Conservation (phyloP, 768 basidiomycete genomes). For the Boletus rubroflammeus region DNA sequence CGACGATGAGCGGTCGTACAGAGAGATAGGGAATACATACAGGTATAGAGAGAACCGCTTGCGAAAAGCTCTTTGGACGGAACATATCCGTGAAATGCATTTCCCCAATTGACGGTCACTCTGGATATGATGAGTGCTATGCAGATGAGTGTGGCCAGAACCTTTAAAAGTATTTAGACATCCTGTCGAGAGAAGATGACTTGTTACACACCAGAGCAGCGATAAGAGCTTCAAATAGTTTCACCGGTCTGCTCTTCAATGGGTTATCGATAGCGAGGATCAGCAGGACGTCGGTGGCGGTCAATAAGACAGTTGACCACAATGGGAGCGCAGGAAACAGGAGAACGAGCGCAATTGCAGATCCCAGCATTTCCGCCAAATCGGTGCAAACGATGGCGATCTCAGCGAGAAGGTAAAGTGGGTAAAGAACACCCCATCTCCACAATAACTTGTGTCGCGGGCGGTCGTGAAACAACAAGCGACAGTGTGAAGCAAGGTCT, state of each 20-base stretch:
- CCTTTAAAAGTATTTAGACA: conserved; percentile 34
- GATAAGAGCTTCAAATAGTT: conserved; percentile 65
- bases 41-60: conserved; percentile 59
- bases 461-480: conserved; percentile 61
- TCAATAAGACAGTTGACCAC: conserved; percentile 69
- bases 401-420: conserved; percentile 62
- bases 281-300: conserved; percentile 63
- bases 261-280: conserved; percentile 73
- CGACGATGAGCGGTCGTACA: conserved; percentile 11
- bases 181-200: neutral
- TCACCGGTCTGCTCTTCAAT: conserved; percentile 59
- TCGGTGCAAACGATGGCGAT: conserved; percentile 75
- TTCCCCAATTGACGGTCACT: conserved; percentile 65
- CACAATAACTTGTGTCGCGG: conserved; percentile 54
- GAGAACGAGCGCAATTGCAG: conserved; percentile 76
- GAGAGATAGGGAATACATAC: conserved; percentile 37
- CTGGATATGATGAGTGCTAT: conserved; percentile 75
- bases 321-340: conserved; percentile 66
- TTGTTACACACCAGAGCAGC: conserved; percentile 48
- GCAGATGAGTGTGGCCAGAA: conserved; percentile 69
- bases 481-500: conserved; percentile 64
- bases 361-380: conserved; percentile 77
- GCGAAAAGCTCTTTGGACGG: conserved; percentile 64
- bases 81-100: conserved; percentile 72
- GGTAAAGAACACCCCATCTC: conserved; percentile 60